phyloP scores from a whole-genome alignment of 805 yeast species.

The Starmerella apis region DNA sequence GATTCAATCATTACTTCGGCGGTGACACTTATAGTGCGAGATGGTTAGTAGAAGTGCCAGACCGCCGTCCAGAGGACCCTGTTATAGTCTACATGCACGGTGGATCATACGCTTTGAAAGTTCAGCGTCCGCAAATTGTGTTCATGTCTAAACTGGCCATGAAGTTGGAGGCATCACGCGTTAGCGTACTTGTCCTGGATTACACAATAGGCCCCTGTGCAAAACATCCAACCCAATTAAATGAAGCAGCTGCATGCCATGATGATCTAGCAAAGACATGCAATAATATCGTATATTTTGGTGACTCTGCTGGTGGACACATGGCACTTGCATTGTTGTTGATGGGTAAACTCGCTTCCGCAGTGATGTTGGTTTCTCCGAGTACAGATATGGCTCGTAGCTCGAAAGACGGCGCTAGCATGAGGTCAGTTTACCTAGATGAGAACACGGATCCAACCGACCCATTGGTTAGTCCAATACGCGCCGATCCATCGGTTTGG shows the following conservation, averaged over 20 bases:
- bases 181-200: constrained; percentile 27
- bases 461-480: constrained; percentile 18
- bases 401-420: constrained; percentile 10
- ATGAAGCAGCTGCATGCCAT: constrained; percentile 24
- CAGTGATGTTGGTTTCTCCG: constrained; percentile 20
- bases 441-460: constrained; percentile 9
- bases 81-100: constrained; percentile 28
- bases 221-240: constrained; percentile 27
- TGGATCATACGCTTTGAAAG: constrained; percentile 25
- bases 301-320: constrained; percentile 33
- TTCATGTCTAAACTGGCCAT: constrained; percentile 17
- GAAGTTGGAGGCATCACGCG: constrained; percentile 15
- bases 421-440: constrained; percentile 18
- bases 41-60: constrained; percentile 25
- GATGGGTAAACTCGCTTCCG: constrained; percentile 11
- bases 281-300: constrained; percentile 25
- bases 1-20: constrained; percentile 21
- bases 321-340: constrained; percentile 22
- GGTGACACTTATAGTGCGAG: constrained; percentile 22
- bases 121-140: constrained; percentile 19
- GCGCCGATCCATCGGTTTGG: constrained; percentile 18
- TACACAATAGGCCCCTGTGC: constrained; percentile 27
- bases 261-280: constrained; percentile 20
- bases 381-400: constrained; percentile 18
- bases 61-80: constrained; percentile 25